These are phyloP conservation scores for Chlorella sp. DNA, from an alignment of 139 green algal genomes.

Conservation along the genomic window DNA sequence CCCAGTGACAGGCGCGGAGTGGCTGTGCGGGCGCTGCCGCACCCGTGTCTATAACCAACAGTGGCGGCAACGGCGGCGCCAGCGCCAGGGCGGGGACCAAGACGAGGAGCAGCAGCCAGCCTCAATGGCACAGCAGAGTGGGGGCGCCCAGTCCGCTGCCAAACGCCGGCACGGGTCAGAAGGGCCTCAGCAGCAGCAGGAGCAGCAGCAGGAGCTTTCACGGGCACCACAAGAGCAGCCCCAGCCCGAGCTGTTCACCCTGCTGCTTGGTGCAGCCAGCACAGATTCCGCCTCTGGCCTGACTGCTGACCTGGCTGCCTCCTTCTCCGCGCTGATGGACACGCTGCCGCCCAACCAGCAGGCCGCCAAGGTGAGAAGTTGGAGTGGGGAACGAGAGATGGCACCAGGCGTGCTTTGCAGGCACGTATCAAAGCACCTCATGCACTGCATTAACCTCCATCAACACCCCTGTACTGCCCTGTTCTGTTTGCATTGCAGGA, in stretches of 20 bases:
- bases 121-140: neutral
- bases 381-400: no score
- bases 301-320: constrained; percentile 3
- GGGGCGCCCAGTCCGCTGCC: neutral
- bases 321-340: neutral
- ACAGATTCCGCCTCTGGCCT: neutral
- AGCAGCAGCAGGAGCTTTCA: neutral
- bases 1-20: neutral
- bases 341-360: neutral
- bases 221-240: neutral
- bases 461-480: no score
- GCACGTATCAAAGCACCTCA: no score
- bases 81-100: neutral
- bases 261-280: neutral
- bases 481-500: no score
- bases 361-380: neutral
- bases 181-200: neutral
- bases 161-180: neutral
- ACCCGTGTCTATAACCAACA: neutral
- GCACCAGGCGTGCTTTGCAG: no score
- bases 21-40: neutral
- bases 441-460: no score
- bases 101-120: neutral
- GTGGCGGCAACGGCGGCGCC: no score
- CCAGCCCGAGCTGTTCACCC: neutral